These are phyloP conservation scores for Phytopythium montanum DNA, from an alignment of 352 stramenopile genomes.

Conservation along the genomic window DNA sequence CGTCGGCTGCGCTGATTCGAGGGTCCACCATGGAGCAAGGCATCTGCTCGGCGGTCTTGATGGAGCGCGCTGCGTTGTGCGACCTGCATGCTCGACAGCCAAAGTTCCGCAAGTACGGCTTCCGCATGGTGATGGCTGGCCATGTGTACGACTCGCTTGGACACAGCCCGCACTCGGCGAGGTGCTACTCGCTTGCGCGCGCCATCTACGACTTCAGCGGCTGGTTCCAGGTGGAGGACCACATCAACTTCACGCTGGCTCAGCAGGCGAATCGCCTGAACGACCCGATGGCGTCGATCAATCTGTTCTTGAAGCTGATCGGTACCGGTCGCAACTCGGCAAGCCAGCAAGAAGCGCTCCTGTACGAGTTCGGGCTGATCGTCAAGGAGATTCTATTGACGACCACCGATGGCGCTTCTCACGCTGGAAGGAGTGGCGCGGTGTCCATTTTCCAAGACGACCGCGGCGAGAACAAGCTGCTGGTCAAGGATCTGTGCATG, in stretches of 20 bases:
- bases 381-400: conserved; percentile 74
- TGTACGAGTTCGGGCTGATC: conserved; percentile 82
- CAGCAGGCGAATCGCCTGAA: conserved; percentile 75
- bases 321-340: conserved; percentile 76
- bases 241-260: conserved; percentile 86
- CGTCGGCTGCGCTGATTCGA: conserved; percentile 75
- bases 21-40: conserved; percentile 83
- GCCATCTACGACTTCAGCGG: conserved; percentile 78
- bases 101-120: conserved; percentile 87
- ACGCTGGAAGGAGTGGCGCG: conserved; percentile 14
- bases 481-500: conserved; percentile 74
- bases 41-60: conserved; percentile 80
- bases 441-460: conserved; percentile 26
- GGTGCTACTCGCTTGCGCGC: conserved; percentile 74
- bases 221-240: conserved; percentile 86
- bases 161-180: conserved; percentile 68
- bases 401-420: conserved; percentile 17
- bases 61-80: conserved; percentile 75
- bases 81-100: conserved; percentile 62
- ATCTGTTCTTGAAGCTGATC: conserved; percentile 84
- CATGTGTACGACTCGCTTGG: conserved; percentile 78
- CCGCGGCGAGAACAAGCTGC: conserved; percentile 45
- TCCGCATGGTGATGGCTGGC: conserved; percentile 88
- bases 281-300: conserved; percentile 80
- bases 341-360: conserved; percentile 75